Percentiles rank a stretch among this genome's conserved stretches.
Evolutionary conservation across 305 asterid genomes (phyloP).

Genomic region (Fraxinus latifolia): DNA sequence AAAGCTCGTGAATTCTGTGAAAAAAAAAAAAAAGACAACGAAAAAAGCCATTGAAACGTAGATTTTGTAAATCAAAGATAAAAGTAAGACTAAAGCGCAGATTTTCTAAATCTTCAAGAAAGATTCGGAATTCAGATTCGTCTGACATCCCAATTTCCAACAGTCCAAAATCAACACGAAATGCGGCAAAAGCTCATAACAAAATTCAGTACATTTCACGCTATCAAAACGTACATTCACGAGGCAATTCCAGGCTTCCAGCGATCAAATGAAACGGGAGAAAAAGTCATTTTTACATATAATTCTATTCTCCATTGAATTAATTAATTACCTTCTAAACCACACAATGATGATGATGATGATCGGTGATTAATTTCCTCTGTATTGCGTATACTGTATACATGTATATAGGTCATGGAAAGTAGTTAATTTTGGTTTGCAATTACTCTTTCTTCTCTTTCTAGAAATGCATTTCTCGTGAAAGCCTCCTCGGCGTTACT

Average conservation of each 20-base stretch:
- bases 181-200: conserved; percentile 20
- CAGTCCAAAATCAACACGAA: conserved; percentile 23
- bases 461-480: conserved; percentile 45
- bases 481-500: conserved; percentile 35
- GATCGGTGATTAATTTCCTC: conserved; percentile 33
- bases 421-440: conserved; percentile 34
- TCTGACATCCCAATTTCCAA: conserved; percentile 21
- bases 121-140: conserved; percentile 25
- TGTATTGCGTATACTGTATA: background rate
- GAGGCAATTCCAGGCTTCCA: conserved; percentile 16
- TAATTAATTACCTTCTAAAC: conserved; percentile 1
- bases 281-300: conserved; percentile 17
- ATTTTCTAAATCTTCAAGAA: conserved; percentile 30
- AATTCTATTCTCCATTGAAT: conserved; percentile 4
- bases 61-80: conserved; percentile 17
- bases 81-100: conserved; percentile 23
- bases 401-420: conserved; percentile 14
- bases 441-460: conserved; percentile 40
- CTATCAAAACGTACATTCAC: conserved; percentile 24
- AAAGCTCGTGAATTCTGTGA: conserved; percentile 9
- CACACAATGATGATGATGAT: conserved; percentile 18
- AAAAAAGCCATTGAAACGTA: background rate
- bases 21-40: background rate
- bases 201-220: conserved; percentile 26
- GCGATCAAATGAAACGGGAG: conserved; percentile 9